Percentiles rank a stretch among this genome's conserved stretches.
Evolutionary conservation across 345 rosid genomes (phyloP).

Genomic region (Syzygium aqueum): DNA sequence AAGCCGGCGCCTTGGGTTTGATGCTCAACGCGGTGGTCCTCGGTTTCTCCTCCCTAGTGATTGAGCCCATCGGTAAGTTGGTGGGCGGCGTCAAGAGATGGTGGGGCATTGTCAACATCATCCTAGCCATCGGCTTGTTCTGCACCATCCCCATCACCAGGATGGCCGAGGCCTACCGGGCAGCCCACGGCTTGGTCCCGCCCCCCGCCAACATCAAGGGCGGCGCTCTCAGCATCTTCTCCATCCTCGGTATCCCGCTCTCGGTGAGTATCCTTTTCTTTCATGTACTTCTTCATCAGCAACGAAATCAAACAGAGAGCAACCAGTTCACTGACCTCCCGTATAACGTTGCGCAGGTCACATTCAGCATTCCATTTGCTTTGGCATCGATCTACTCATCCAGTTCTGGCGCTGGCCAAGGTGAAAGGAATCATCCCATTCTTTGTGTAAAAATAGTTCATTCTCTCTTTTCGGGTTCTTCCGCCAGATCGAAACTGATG

Average conservation of each 20-base stretch:
- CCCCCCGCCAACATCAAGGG: slow-evolving; percentile 42
- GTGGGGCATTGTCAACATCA: slow-evolving; percentile 28
- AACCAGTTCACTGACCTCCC: background rate
- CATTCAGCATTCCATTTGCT: slow-evolving; percentile 80
- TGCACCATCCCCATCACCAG: slow-evolving; percentile 49
- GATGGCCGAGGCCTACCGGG: slow-evolving; percentile 40
- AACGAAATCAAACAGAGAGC: background rate
- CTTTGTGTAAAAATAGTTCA: background rate
- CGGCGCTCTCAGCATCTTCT: slow-evolving; percentile 55
- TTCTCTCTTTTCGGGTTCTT: background rate
- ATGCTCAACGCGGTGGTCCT: slow-evolving; percentile 39
- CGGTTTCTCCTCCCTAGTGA: slow-evolving; percentile 17
- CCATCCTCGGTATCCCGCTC: slow-evolving; percentile 68
- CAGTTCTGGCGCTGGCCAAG: slow-evolving; percentile 74
- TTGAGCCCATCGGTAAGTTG: slow-evolving; percentile 17
- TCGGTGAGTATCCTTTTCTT: slow-evolving; percentile 31
- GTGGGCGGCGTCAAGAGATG: slow-evolving; percentile 41
- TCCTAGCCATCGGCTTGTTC: slow-evolving; percentile 49
- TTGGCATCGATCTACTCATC: slow-evolving; percentile 75
- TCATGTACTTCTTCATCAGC: background rate
- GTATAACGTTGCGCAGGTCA: slow-evolving; percentile 34
- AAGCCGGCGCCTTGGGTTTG: slow-evolving; percentile 32
- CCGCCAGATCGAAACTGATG: background rate
- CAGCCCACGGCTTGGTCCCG: slow-evolving; percentile 1
- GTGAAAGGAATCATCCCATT: slow-evolving; percentile 11